Evolutionary conservation across 2,329 filamentous ascomycete genomes (phyloP), one percentile per base, ranked within the genome.

Genomic region (Epichloe brachyelytri): DNA sequence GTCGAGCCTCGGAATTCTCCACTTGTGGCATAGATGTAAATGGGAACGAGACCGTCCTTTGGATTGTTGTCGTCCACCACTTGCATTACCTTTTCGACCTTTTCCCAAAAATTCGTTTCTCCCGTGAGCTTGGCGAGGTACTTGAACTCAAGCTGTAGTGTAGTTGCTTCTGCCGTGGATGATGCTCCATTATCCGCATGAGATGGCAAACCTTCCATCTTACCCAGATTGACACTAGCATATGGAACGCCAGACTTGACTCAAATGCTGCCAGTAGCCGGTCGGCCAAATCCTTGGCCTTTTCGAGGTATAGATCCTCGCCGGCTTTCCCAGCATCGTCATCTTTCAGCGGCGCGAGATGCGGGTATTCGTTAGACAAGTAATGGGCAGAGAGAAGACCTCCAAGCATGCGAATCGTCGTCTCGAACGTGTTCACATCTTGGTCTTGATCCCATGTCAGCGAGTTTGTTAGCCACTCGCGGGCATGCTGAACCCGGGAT

Each of bases 351-450:
- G 88, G 82, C 12, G 89, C 89, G 57, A 95, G 74, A n/a, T 85
- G 69, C 0, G 89, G 88, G 58, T 84, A 91, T 50, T 80, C 78
- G 22, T 80, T 93, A 20, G 89, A 91, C n/a, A 98, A 76, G 67
- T 97, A 97, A 65, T 98, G 89, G 10, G 93, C 93, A 2, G 90
- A 90, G 36, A 98, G 75, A 41, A 98, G 74, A 11, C 93, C 93
- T 15, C 93, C 93, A 47, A 98, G 74, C 90, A 97, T 97, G 49
- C 93, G 86, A 60, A 97, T 97, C 0, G 91, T 97, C 7, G 91
- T 97, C 71, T 98, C 93, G 60, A 97, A 98, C 0, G 89, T 96
- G 66, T 89, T 97, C 51, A 98, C 91, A 64, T 96, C 88, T 65
- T 96, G 89, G 61, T 96, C 78, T 66, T 95, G 88, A 54, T 96